A percentile compares a stretch with the other conserved stretches of the same genome.
These are phyloP conservation scores for Laguncularia racemosa DNA, from an alignment of 345 rosid genomes.

Conservation along the genomic window DNA sequence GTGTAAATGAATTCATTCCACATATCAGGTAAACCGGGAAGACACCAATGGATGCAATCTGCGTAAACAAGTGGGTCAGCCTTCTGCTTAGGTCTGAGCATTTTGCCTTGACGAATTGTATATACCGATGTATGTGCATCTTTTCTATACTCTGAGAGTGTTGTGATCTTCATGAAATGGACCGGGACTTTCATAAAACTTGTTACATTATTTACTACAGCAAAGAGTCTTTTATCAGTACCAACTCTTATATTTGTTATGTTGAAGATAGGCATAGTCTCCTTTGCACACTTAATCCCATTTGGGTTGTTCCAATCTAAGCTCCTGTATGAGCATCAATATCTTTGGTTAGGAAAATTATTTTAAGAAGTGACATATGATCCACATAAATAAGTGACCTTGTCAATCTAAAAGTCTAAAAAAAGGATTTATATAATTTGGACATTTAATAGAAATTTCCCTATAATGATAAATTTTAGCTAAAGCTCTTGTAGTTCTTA, in stretches of 20 bases:
- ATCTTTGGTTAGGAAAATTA: no score
- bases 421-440: no score
- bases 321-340: constrained; percentile 33
- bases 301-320: constrained; percentile 49
- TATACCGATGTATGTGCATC: constrained; percentile 68
- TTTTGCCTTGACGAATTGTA: constrained; percentile 33
- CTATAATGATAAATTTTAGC: no score
- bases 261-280: constrained; percentile 48
- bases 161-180: constrained; percentile 54
- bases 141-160: constrained; percentile 72
- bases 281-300: constrained; percentile 53
- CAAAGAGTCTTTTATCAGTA: constrained; percentile 43
- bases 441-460: no score
- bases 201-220: constrained; percentile 35
- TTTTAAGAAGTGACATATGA: no score
- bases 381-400: no score
- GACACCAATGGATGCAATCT: no score
- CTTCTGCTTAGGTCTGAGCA: constrained; percentile 32
- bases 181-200: constrained; percentile 31
- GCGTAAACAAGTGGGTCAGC: no score
- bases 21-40: no score
- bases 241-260: constrained; percentile 40
- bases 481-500: no score
- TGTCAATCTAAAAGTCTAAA: no score
- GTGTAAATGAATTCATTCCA: no score